Base-by-base conservation (phyloP, 2,329 filamentous ascomycete genomes). In the Paradendryphiella salina region DNA sequence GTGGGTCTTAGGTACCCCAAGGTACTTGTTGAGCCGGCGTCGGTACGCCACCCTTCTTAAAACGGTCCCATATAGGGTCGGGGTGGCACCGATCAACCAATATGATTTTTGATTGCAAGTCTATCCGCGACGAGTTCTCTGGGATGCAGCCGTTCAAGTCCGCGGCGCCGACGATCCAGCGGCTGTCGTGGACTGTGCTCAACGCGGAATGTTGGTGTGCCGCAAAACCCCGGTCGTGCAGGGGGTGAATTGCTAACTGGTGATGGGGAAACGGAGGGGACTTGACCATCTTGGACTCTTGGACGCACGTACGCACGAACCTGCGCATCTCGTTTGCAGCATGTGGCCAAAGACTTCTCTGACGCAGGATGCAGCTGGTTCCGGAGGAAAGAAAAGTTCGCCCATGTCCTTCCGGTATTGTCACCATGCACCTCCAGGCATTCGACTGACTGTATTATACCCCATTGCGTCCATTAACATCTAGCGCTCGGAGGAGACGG, bases 101-200 rank as follows among this genome's bases (percentile, higher is more conserved):
- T 73, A 68, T 71, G 61, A 45, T 48, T 60, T 66, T 69, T 70
- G 65, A 72, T 72, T 71, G 60, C 63, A 56, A 59, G 62, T 60
- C 61, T 64, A 64, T 50, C 63, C 59, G 61, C 65, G 66, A 60
- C 59, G 63, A 66, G 60, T 59, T 63, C 52, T 59, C 61, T 61
- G 59, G 63, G 59, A 61, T 65, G 66, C 57, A 64, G 63, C 63
- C 60, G 63, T 59, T 69, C 67, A 67, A 67, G 64, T 60, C 66
- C 59, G 59, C 63, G 61, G 66, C 63, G 66, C 58, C 59, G 63
- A 66, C 59, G 66, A 71, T 70, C 62, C 67, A 71, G 61, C 63
- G 58, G 63, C 60, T 54, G 58, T 57, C n/a, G 53, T 59, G 69
- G 63, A 63, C 66, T 65, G 66, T 71, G 69, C 69, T 71, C 56